A percentile compares a stretch with the other conserved stretches of the same genome.
These are phyloP conservation scores for Ganoderma sinense DNA, from an alignment of 1,284 basidiomycete species.

Conservation along the genomic window DNA sequence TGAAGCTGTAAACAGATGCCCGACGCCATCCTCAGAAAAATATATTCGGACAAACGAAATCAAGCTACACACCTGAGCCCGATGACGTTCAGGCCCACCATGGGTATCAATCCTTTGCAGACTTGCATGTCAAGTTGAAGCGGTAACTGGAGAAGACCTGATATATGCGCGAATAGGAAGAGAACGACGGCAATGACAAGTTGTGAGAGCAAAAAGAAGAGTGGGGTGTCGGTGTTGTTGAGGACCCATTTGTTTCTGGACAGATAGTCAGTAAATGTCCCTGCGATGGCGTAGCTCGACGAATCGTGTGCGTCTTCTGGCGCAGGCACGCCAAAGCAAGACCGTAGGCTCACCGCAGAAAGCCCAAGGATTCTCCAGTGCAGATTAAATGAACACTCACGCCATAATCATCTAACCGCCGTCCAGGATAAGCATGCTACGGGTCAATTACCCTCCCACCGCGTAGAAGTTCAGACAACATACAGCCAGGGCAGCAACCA, in stretches of 20 bases:
- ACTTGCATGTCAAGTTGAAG: conserved; percentile 65
- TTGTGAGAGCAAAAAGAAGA: conserved; percentile 89
- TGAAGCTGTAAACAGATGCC: conserved; percentile 63
- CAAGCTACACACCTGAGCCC: conserved; percentile 70
- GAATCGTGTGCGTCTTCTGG: not conserved
- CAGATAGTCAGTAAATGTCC: not conserved
- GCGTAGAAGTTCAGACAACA: conserved; percentile 42
- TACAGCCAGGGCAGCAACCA: conserved; percentile 84
- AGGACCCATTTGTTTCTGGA: conserved; percentile 84
- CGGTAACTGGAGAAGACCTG: conserved; percentile 68
- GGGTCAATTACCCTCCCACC: conserved; percentile 29
- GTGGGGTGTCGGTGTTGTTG: conserved; percentile 69
- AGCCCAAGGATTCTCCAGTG: not conserved
- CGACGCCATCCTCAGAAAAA: not conserved
- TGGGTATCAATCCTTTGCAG: conserved; percentile 76
- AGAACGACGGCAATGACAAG: conserved; percentile 80
- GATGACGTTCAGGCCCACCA: conserved; percentile 78
- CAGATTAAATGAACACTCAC: conserved; percentile 43
- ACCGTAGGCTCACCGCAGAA: not conserved
- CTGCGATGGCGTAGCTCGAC: not conserved
- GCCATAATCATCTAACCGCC: conserved; percentile 78
- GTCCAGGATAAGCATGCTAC: not conserved
- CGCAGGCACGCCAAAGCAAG: not conserved
- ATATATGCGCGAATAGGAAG: conserved; percentile 68
- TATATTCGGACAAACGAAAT: too few relatives aligned